phyloP scores from a whole-genome alignment of 2,329 filamentous ascomycete genomes.

The Xylaria sp. region DNA sequence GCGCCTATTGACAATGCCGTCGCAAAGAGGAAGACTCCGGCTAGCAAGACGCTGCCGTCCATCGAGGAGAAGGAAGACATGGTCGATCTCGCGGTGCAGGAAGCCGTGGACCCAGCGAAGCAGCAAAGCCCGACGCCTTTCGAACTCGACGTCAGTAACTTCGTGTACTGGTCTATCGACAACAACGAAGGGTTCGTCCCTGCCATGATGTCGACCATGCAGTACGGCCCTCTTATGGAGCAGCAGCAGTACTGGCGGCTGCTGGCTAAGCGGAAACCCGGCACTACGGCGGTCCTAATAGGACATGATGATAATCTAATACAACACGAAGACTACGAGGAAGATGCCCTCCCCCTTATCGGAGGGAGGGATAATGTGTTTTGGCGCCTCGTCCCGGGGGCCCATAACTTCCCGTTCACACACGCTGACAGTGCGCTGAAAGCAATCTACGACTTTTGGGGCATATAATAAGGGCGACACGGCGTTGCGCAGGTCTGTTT shows the following conservation, averaged over 20 bases:
- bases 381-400: constrained; percentile 64
- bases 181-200: constrained; percentile 68
- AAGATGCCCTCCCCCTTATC: constrained; percentile 62
- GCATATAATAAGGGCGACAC: constrained; percentile 34
- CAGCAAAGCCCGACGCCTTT: constrained; percentile 51
- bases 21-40: constrained; percentile 42
- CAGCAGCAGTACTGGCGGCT: constrained; percentile 63
- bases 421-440: constrained; percentile 57
- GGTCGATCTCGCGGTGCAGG: constrained; percentile 57
- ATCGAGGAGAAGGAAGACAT: constrained; percentile 48
- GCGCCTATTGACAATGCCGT: constrained; percentile 59
- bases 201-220: constrained; percentile 69
- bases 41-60: constrained; percentile 37
- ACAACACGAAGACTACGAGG: constrained; percentile 59
- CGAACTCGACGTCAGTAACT: constrained; percentile 60
- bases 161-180: constrained; percentile 68
- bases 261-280: constrained; percentile 56
- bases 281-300: constrained; percentile 64
- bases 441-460: constrained; percentile 63
- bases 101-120: constrained; percentile 51
- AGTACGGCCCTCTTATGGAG: constrained; percentile 63
- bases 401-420: constrained; percentile 73
- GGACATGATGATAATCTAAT: constrained; percentile 64
- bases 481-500: neutral
- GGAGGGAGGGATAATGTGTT: constrained; percentile 61